Percentiles rank a stretch among this genome's conserved stretches.
phyloP scores from a whole-genome alignment of 768 basidiomycete species.

The Mycena crocata region DNA sequence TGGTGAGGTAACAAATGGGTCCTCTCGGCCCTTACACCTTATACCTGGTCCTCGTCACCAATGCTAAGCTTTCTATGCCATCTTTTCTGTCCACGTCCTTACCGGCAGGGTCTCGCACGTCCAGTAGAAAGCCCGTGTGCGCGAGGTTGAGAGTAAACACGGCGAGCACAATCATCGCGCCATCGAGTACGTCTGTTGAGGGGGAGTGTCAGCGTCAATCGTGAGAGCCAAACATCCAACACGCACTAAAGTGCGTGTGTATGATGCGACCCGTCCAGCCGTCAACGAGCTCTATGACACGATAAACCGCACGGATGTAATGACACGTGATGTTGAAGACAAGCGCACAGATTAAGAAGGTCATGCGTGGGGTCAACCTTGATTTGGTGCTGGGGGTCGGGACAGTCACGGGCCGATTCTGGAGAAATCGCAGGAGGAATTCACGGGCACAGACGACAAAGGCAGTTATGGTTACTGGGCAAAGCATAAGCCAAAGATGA shows the following conservation, averaged over 20 bases:
- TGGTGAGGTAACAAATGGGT: too few species aligned
- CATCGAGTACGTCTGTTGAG: constrained; percentile 30
- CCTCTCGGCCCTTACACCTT: too few species aligned
- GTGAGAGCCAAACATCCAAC: constrained; percentile 47
- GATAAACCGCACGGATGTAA: constrained; percentile 44
- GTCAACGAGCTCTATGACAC: constrained; percentile 47
- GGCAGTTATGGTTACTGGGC: constrained; percentile 23
- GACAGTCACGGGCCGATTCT: constrained; percentile 7
- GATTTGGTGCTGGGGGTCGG: background rate
- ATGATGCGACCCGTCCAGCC: constrained; percentile 49
- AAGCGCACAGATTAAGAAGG: constrained; percentile 17
- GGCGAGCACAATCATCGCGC: constrained; percentile 30
- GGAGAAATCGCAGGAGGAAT: constrained; percentile 53
- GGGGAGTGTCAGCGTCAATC: too few species aligned
- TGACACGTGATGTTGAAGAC: constrained; percentile 31
- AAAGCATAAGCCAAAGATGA: background rate
- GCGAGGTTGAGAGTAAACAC: constrained; percentile 27
- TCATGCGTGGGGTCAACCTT: constrained; percentile 5
- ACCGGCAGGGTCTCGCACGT: too few species aligned
- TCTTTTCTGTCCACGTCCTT: too few species aligned
- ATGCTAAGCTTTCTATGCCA: too few species aligned
- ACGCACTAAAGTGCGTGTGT: constrained; percentile 43
- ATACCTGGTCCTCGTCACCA: too few species aligned
- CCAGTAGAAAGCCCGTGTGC: constrained; percentile 15
- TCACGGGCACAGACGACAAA: constrained; percentile 48